These are phyloP conservation scores for Amanita rubescens DNA, from an alignment of 768 basidiomycete genomes.

Conservation along the genomic window DNA sequence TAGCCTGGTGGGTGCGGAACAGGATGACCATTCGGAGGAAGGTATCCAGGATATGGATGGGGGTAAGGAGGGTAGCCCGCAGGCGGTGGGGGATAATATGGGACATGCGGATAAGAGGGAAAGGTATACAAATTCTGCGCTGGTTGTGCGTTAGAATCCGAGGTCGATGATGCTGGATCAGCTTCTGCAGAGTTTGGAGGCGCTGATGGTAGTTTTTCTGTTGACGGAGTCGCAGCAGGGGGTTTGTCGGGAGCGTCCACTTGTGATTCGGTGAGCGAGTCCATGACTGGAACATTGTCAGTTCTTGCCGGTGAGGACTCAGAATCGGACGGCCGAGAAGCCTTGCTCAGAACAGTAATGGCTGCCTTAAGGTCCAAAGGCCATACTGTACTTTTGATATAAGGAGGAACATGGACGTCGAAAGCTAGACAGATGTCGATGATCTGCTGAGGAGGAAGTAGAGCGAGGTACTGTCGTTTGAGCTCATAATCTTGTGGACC, in stretches of 20 bases:
- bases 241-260: constrained; percentile 11
- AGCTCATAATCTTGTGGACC: constrained; percentile 47
- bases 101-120: constrained; percentile 52
- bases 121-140: constrained; percentile 53
- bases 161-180: neutral
- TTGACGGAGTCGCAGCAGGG: constrained; percentile 11
- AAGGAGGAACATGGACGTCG: constrained; percentile 59
- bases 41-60: constrained; percentile 24
- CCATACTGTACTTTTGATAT: constrained; percentile 64
- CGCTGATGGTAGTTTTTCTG: constrained; percentile 18
- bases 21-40: constrained; percentile 17
- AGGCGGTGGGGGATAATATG: constrained; percentile 52
- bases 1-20: constrained; percentile 8
- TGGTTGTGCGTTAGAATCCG: constrained; percentile 1
- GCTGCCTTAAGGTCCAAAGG: constrained; percentile 60
- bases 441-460: constrained; percentile 62
- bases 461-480: constrained; percentile 64
- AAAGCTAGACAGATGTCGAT: constrained; percentile 75
- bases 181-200: constrained; percentile 6
- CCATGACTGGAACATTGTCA: constrained; percentile 16
- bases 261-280: constrained; percentile 17
- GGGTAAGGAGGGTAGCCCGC: constrained; percentile 37
- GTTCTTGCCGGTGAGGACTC: constrained; percentile 13
- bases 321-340: constrained; percentile 16
- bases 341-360: constrained; percentile 45